Conservation (phyloP, 495 filamentous ascomycete genomes). For the Podospora australis region DNA sequence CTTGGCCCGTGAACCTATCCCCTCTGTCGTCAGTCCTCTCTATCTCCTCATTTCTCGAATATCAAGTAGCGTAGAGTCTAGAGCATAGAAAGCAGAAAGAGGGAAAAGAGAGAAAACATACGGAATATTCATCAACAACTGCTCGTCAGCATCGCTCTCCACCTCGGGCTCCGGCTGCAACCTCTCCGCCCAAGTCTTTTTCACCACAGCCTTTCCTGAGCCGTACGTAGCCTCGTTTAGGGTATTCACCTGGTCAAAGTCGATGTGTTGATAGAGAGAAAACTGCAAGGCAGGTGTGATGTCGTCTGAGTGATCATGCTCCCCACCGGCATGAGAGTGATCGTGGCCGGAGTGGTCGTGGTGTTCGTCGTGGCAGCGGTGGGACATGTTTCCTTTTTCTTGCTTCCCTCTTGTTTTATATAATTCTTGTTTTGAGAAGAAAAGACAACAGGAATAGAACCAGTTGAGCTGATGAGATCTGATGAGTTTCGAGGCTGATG, state of each 20-base stretch:
- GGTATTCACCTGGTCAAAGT: constrained; percentile 78
- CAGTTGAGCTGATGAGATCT: too few species aligned
- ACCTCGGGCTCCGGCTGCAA: constrained; percentile 65
- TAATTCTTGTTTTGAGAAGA: too few species aligned
- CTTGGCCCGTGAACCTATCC: constrained; percentile 80
- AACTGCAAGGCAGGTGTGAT: constrained; percentile 82
- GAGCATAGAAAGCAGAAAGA: background rate
- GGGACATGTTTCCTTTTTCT: constrained; percentile 34
- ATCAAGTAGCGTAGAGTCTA: background rate
- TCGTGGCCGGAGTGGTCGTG: constrained; percentile 26
- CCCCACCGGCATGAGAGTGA: constrained; percentile 21
- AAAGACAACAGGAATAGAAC: too few species aligned
- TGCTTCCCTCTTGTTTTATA: background rate
- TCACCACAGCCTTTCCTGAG: constrained; percentile 67
- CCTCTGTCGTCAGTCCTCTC: background rate
- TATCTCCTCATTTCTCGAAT: background rate
- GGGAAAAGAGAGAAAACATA: constrained; percentile 40
- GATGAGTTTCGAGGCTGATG: too few species aligned
- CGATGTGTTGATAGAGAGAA: constrained; percentile 82
- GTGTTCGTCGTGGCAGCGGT: constrained; percentile 41
- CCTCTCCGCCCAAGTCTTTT: constrained; percentile 85
- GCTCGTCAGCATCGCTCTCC: constrained; percentile 82
- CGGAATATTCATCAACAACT: constrained; percentile 89
- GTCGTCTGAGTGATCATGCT: constrained; percentile 83
- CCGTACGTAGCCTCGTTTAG: constrained; percentile 68